These are phyloP conservation scores for Pythium scleroteichum DNA, from an alignment of 352 stramenopile species.

Conservation along the genomic window DNA sequence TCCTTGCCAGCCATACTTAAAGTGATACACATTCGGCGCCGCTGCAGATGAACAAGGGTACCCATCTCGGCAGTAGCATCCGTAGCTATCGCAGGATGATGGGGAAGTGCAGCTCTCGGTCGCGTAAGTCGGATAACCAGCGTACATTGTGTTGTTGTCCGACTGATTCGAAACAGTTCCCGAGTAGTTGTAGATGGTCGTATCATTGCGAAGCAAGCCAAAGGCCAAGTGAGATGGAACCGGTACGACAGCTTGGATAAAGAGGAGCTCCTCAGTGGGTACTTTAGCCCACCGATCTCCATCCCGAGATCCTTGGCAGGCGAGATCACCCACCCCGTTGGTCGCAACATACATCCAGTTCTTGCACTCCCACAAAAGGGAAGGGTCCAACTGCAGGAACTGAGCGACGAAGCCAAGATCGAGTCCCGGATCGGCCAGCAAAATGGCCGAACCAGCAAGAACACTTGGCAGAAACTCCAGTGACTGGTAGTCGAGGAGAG, in stretches of 20 bases:
- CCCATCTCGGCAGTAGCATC: slow-evolving; percentile 46
- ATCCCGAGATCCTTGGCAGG: slow-evolving; percentile 44
- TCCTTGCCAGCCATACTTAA: slow-evolving; percentile 82
- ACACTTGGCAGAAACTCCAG: slow-evolving; percentile 78
- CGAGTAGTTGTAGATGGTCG: slow-evolving; percentile 45
- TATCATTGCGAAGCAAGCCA: slow-evolving; percentile 52
- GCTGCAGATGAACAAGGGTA: slow-evolving; percentile 43
- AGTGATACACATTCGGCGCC: slow-evolving; percentile 72
- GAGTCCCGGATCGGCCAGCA: slow-evolving; percentile 65
- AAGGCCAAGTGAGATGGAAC: slow-evolving; percentile 65
- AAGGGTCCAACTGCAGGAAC: slow-evolving; percentile 77
- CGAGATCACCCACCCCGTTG: slow-evolving; percentile 53
- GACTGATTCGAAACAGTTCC: slow-evolving; percentile 15
- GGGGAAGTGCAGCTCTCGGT: slow-evolving; percentile 44
- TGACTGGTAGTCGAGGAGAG: slow-evolving; percentile 76
- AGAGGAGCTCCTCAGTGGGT: slow-evolving; percentile 66
- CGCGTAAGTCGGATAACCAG: slow-evolving; percentile 39
- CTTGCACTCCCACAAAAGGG: slow-evolving; percentile 82
- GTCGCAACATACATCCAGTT: slow-evolving; percentile 69
- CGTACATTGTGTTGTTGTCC: slow-evolving; percentile 23
- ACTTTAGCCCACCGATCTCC: slow-evolving; percentile 72
- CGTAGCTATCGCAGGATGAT: slow-evolving; percentile 72
- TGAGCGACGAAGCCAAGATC: slow-evolving; percentile 82
- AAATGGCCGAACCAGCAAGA: slow-evolving; percentile 65
- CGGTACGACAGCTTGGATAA: slow-evolving; percentile 65